phyloP scores from a whole-genome alignment of 139 green algal species.

The Chlorella ohadii region DNA sequence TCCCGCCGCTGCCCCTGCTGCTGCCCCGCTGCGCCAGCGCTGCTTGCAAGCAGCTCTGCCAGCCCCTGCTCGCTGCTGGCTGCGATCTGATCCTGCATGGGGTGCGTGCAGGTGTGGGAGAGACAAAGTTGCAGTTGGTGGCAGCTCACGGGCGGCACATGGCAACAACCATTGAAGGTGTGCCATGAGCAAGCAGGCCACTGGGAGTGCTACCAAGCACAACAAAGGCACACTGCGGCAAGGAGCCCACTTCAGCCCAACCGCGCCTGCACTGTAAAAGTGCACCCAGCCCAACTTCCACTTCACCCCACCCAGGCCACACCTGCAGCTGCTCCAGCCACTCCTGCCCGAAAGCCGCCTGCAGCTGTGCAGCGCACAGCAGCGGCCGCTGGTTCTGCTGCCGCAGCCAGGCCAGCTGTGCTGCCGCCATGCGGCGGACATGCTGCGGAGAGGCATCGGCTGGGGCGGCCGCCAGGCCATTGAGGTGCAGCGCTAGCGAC shows the following conservation, averaged over 20 bases:
- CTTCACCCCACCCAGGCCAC: no score
- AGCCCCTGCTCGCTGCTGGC: background rate
- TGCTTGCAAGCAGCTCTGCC: background rate
- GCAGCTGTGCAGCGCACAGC: slow-evolving; percentile 15
- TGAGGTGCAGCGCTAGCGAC: slow-evolving; percentile 1
- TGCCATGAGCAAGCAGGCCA: no score
- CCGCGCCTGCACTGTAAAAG: no score
- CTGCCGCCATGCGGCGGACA: background rate
- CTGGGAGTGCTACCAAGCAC: no score
- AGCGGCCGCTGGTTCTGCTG: background rate
- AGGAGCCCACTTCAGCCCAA: no score
- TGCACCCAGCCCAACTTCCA: no score
- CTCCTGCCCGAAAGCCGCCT: background rate
- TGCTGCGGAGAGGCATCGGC: background rate
- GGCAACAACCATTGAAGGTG: no score
- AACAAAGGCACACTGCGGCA: no score
- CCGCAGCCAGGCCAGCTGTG: background rate
- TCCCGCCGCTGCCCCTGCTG: background rate
- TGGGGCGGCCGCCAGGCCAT: background rate
- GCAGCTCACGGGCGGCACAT: no score
- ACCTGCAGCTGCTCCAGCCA: slow-evolving; percentile 6
- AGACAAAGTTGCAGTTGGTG: no score
- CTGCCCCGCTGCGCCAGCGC: background rate
- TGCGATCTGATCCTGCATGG: background rate
- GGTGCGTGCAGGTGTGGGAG: background rate